These are phyloP conservation scores for Pilobolus umbonatus DNA, from an alignment of 192 early-diverging fungal genomes.

Conservation along the genomic window DNA sequence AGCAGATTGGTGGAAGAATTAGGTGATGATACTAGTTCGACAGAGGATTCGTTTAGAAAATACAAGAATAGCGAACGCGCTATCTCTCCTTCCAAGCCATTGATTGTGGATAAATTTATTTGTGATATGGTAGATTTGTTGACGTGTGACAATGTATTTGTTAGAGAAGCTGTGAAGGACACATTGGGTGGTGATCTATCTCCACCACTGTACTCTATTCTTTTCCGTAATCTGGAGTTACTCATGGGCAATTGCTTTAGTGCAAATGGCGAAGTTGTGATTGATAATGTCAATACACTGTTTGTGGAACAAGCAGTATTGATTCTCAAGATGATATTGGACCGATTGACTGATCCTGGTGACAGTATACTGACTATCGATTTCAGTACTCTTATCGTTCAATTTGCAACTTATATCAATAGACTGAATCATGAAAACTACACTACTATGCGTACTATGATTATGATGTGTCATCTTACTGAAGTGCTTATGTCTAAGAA, in stretches of 20 bases:
- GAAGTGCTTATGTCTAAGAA: conserved; percentile 67
- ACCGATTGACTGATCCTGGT: conserved; percentile 49
- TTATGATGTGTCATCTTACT: conserved; percentile 67
- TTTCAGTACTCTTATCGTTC: conserved; percentile 55
- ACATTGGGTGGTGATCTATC: conserved; percentile 68
- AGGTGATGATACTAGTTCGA: not conserved
- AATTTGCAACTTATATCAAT: conserved; percentile 64
- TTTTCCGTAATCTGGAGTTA: conserved; percentile 51
- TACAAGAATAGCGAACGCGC: not conserved
- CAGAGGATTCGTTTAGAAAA: not conserved
- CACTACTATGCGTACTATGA: conserved; percentile 54
- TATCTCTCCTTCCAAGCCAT: not conserved
- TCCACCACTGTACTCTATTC: conserved; percentile 55
- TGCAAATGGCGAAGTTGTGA: conserved; percentile 45
- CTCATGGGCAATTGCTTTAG: conserved; percentile 60
- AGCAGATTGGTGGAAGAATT: conserved; percentile 37
- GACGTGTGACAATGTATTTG: conserved; percentile 64
- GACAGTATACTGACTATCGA: conserved; percentile 53
- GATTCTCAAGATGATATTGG: conserved; percentile 63
- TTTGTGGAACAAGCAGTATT: conserved; percentile 66
- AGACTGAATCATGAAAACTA: conserved; percentile 40
- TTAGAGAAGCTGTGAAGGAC: conserved; percentile 73
- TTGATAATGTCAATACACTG: conserved; percentile 49
- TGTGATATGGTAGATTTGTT: conserved; percentile 66
- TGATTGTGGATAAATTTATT: conserved; percentile 59